A percentile compares a stretch with the other conserved stretches of the same genome.
Conservation (phyloP, 2,329 filamentous ascomycete genomes). For the Clarireedia paspali region DNA sequence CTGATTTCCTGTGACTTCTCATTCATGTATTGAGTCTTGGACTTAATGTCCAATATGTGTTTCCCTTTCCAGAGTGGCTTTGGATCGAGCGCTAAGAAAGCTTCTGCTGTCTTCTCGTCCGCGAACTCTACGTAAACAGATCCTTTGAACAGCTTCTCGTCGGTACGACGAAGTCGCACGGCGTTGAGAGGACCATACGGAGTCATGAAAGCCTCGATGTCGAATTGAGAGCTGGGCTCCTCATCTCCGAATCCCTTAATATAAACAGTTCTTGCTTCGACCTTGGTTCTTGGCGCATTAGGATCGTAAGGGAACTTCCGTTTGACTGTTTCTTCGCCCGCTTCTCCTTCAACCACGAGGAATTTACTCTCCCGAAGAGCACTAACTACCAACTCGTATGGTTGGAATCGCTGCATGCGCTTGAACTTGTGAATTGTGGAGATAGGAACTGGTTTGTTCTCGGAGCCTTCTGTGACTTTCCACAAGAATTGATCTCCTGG, state of each 20-base stretch:
- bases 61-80: conserved; percentile 74
- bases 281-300: conserved; percentile 50
- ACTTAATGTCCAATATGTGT: conserved; percentile 71
- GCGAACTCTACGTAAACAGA: conserved; percentile 93
- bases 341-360: conserved; percentile 66
- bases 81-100: conserved; percentile 72
- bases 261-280: conserved; percentile 73
- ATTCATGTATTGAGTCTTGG: conserved; percentile 81
- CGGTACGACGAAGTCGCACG: conserved; percentile 76
- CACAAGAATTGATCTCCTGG: conserved; percentile 84
- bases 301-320: conserved; percentile 67
- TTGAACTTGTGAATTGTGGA: conserved; percentile 79
- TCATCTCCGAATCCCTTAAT: conserved; percentile 91
- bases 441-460: conserved; percentile 76
- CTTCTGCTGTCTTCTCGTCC: conserved; percentile 67
- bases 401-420: conserved; percentile 93
- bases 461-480: conserved; percentile 64
- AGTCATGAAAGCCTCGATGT: conserved; percentile 87
- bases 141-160: conserved; percentile 78
- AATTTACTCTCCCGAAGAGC: conserved; percentile 72
- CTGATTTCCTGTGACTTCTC: conserved; percentile 67
- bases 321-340: conserved; percentile 63
- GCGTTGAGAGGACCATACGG: conserved; percentile 71
- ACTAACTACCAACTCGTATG: conserved; percentile 72
- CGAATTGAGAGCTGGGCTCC: conserved; percentile 77